Evolutionary conservation across 805 yeast genomes (phyloP).

Genomic region (Clavispora carvajalis): DNA sequence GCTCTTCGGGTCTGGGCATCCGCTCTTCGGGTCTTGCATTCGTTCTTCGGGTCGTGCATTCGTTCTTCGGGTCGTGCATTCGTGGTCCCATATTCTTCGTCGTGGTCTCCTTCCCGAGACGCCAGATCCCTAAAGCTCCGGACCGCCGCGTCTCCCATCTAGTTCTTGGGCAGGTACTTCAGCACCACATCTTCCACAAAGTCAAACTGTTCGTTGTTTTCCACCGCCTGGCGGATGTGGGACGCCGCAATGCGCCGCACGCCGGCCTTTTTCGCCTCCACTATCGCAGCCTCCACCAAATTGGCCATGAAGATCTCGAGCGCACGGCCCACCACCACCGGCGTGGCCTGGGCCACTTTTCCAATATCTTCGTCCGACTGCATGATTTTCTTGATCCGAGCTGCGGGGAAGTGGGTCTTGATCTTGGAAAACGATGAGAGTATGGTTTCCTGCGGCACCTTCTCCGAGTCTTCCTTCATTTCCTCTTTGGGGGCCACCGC

Average conservation of each 20-base stretch:
- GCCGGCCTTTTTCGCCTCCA: slow-evolving; percentile 69
- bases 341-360: slow-evolving; percentile 97
- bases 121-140: no score
- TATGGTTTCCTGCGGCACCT: slow-evolving; percentile 29
- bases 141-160: slow-evolving; percentile 4
- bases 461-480: slow-evolving; percentile 2
- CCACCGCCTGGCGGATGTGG: slow-evolving; percentile 78
- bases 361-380: slow-evolving; percentile 98
- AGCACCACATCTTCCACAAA: slow-evolving; percentile 74
- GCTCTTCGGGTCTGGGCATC: no score
- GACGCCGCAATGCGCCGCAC: slow-evolving; percentile 77
- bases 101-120: no score
- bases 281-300: slow-evolving; percentile 76
- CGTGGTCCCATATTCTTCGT: no score
- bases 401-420: slow-evolving; percentile 85
- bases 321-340: slow-evolving; percentile 95
- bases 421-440: slow-evolving; percentile 42
- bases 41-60: no score
- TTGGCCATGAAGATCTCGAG: slow-evolving; percentile 88
- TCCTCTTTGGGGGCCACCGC: slow-evolving; percentile 2
- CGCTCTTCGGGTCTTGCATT: no score
- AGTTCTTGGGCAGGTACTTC: slow-evolving; percentile 47
- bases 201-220: slow-evolving; percentile 86
- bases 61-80: no score
- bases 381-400: slow-evolving; percentile 93